Percentiles rank a stretch among this genome's conserved stretches.
These are phyloP conservation scores for Strobilomyces dryophilus DNA, from an alignment of 768 basidiomycete species.

Conservation along the genomic window DNA sequence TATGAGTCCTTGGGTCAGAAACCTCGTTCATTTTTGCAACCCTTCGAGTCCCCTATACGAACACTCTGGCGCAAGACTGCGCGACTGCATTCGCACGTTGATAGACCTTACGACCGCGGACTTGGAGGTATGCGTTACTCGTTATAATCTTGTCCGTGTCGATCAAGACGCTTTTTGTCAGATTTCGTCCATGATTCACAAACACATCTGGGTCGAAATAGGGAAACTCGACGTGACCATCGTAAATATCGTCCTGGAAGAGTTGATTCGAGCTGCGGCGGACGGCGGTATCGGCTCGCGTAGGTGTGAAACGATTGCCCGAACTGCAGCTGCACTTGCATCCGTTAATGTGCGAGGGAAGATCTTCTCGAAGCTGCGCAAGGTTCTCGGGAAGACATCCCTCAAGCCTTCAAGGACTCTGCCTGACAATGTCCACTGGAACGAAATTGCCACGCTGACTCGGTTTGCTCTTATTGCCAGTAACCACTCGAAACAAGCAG, in stretches of 20 bases:
- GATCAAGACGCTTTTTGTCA: slow-evolving; percentile 27
- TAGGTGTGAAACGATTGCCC: slow-evolving; percentile 71
- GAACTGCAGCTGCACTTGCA: slow-evolving; percentile 68
- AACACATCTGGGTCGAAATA: slow-evolving; percentile 74
- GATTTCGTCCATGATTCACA: slow-evolving; percentile 65
- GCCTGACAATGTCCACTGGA: slow-evolving; percentile 71
- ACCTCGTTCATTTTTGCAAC: slow-evolving; percentile 66
- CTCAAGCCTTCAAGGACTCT: slow-evolving; percentile 59
- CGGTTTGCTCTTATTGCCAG: slow-evolving; percentile 72
- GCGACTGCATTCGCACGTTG: slow-evolving; percentile 77
- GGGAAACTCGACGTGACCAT: slow-evolving; percentile 62
- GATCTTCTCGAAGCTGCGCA: slow-evolving; percentile 74
- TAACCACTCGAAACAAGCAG: slow-evolving; percentile 58
- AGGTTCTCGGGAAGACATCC: slow-evolving; percentile 72
- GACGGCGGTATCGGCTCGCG: slow-evolving; percentile 76
- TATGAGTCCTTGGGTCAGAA: slow-evolving; percentile 86
- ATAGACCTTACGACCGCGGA: slow-evolving; percentile 72
- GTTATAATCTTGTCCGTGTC: not conserved
- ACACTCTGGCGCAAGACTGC: slow-evolving; percentile 66
- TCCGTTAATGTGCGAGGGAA: slow-evolving; percentile 77
- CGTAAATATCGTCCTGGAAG: slow-evolving; percentile 72
- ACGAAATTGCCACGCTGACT: slow-evolving; percentile 74
- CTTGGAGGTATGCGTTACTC: slow-evolving; percentile 53
- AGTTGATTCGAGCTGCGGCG: slow-evolving; percentile 76
- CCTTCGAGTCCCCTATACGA: slow-evolving; percentile 67